Base-by-base conservation (phyloP, 805 yeast species). In the Osmozyma mogii region DNA sequence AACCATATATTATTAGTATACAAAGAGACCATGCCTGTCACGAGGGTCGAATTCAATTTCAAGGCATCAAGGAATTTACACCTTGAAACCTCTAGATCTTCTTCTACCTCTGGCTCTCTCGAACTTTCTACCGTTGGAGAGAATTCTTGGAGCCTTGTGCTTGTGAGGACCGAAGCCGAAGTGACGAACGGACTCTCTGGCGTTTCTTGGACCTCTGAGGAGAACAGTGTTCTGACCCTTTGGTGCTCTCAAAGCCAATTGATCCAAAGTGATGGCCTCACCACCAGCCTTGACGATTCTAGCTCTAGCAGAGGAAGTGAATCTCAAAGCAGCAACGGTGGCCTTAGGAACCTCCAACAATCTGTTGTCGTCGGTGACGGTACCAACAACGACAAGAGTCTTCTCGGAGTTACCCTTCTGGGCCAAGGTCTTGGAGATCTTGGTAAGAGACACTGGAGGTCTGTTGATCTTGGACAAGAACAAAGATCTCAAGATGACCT, bases 31-130 rank as follows among this genome's bases (percentile, higher is more conserved):
- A n/a, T n/a, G n/a, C n/a, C n/a, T n/a, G n/a, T n/a, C n/a, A n/a
- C n/a, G n/a, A n/a, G n/a, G n/a, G n/a, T n/a, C n/a, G n/a, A n/a
- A n/a, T n/a, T n/a, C n/a, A n/a, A n/a, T n/a, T n/a, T n/a, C n/a
- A n/a, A n/a, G n/a, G n/a, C n/a, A n/a, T n/a, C n/a, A n/a, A n/a
- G n/a, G n/a, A n/a, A 44, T 52, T 85, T 89, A 92, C 74, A 92
- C 99, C 84, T 92, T 92, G 98, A 92, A 92, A 77, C 95, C 99
- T 81, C 94, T 87, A 53, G 97, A 88, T 69, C 76, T 81, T 77
- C 99, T 80, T 72, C 82, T 94, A 81, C 99, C 99, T 84, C 99
- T 92, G 61, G 96, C 99, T 74, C 92, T 87, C 81, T 92, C 98
- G 81, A 92, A 92, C 77, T 92, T 92, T 82, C 97, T 92, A 70